Evolutionary conservation across 371 early-diverging fungal genomes (phyloP).

Genomic region (Sporodiniella umbellata): DNA sequence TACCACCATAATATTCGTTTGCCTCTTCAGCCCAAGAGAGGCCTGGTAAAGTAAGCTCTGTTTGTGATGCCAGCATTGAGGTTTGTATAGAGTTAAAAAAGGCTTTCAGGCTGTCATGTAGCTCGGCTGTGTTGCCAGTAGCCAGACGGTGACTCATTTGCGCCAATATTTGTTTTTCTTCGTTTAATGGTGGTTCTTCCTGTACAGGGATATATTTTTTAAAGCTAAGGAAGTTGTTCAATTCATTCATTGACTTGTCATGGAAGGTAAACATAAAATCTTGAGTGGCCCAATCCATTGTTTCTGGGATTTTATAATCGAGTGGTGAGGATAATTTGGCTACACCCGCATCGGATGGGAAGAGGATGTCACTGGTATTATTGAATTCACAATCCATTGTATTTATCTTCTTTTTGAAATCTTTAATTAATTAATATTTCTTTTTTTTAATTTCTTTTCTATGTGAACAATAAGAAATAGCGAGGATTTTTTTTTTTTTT

Average conservation of each 20-base stretch:
- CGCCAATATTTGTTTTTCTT: conserved; percentile 22
- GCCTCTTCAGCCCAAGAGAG: conserved; percentile 24
- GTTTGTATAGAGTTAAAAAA: conserved; percentile 18
- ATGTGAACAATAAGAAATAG: too few relatives aligned
- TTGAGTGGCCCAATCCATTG: conserved; percentile 37
- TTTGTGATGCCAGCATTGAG: conserved; percentile 12
- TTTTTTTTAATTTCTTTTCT: too few relatives aligned
- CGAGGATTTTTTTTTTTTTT: too few relatives aligned
- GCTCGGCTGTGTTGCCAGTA: conserved; percentile 12
- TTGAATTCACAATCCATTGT: conserved; percentile 25
- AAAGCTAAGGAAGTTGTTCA: conserved; percentile 16
- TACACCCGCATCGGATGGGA: conserved; percentile 37
- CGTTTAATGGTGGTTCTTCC: conserved; percentile 4
- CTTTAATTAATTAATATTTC: too few relatives aligned
- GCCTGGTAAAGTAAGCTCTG: conserved; percentile 10
- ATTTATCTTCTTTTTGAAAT: too few relatives aligned
- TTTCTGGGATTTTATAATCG: conserved; percentile 33
- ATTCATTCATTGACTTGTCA: conserved; percentile 24
- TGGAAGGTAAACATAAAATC: conserved; percentile 33
- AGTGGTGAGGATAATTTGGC: conserved; percentile 35
- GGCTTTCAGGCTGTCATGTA: conserved; percentile 22
- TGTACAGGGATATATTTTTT: conserved; percentile 19
- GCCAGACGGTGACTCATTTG: conserved; percentile 14
- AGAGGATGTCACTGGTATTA: conserved; percentile 36
- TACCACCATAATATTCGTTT: conserved; percentile 11